Base-by-base conservation (phyloP, 1,284 basidiomycete species). In the Thelephora terrestris region DNA sequence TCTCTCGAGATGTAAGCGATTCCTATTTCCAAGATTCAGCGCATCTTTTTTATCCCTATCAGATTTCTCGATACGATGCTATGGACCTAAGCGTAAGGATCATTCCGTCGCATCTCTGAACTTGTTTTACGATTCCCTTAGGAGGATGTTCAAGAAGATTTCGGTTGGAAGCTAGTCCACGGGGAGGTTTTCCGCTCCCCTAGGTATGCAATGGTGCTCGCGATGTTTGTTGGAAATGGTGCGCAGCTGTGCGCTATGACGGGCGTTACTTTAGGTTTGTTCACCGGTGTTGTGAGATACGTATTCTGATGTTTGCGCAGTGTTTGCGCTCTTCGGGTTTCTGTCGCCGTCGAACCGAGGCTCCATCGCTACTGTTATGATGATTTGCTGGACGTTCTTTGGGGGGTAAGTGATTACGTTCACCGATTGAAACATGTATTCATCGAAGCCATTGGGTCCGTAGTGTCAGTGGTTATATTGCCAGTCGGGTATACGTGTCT, bases 91-190 rank as follows among this genome's bases (percentile, higher is more conserved):
- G 84, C 56, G 90, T 89, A 61, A 55, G 79, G 59, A 21, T 45
- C 42, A 18, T 16, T 7, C 17, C 18, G 29, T n/a, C 20, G 24
- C 43, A 23, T 37, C 21, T 44, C 32, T 50, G 52, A 60, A 25
- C 5, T n/a, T 37, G 18, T 2, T 5, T 40, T 16, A 39, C 47
- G 14, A 44, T 54, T n/a, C 50, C 44, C 49, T 29, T 58, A 91
- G 81, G 94, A 98, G 64, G 93, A 97, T 58, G 89, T 97, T 1
- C 93, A 96, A 68, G 93, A 97, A 67, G 95, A 99, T 60, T 97
- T 88, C 75, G 95, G 95, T 4, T 99, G 95, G 95, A 98, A 98
- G 61, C 76, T 95, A 17, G 81, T 98, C 9, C 93, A 97, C 58
- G 93, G 91, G 25, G 95, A 99, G 66, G 91, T 99, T 14, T 98